Base-by-base conservation (phyloP, 1,284 basidiomycete genomes). In the Marasmius fiardii region DNA sequence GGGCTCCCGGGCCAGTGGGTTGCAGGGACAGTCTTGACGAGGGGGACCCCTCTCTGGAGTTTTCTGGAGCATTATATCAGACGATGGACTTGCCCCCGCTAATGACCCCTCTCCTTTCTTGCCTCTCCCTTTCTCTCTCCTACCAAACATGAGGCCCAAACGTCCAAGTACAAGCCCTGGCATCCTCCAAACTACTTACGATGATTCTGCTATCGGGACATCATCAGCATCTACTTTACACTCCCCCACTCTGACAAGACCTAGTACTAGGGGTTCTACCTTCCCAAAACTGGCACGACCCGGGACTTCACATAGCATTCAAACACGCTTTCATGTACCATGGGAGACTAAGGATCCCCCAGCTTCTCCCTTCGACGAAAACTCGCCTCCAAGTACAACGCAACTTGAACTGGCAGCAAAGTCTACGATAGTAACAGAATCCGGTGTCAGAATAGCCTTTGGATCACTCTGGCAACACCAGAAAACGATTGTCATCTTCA, bases 401-500 rank as follows among this genome's bases (percentile, higher is more conserved):
- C 44, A 45, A 24, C 44, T 45, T 5, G 23, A 28, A 11, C 44
- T 14, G 10, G 44, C 44, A 16, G 44, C 21, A 24, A 23, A 24
- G 23, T 45, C 16, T 16, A 23, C 16, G 8, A 20, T 45, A 16
- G 26, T 45, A 24, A 11, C 44, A 11, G 44, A 45, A 28, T 20
- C 44, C 20, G 44, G 44, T 7, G 44, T 45, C 26, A 16, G 44
- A 24, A 20, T 45, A 45, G 23, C 44, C 26, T 21, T 49, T 39
- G 28, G 34, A 14, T 16, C 20, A 20, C 33, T 16, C 18, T 49
- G 44, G 53, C 16, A 44, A 20, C 8, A 51, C 23, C 34, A 23
- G 44, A 78, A 75, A 66, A 88, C 86, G 0, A 77, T 90, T 45
- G 82, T 90, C 34, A 64, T 81, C 52, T 85, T 85, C 67, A 80